Evolutionary conservation across 805 yeast genomes (phyloP).

Genomic region (Debaryomyces prosopidis): DNA sequence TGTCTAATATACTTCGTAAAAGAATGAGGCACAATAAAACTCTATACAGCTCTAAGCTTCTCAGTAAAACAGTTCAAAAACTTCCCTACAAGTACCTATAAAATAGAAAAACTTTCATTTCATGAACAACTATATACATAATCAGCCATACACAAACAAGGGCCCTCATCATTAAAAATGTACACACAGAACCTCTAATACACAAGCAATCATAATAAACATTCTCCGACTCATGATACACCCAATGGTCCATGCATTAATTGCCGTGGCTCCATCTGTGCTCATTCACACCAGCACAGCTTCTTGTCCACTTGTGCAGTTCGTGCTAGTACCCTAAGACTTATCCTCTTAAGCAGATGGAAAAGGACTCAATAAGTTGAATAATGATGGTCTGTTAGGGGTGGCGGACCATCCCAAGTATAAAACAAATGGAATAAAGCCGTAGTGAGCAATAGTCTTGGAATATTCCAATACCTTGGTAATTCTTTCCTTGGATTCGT

Average conservation of each 20-base stretch:
- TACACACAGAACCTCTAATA: too few relatives aligned
- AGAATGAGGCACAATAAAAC: too few relatives aligned
- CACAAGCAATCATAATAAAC: too few relatives aligned
- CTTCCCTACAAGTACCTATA: not conserved
- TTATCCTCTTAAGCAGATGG: slow-evolving; percentile 58
- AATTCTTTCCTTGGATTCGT: slow-evolving; percentile 76
- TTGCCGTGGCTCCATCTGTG: too few relatives aligned
- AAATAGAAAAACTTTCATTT: slow-evolving; percentile 1
- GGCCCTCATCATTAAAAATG: too few relatives aligned
- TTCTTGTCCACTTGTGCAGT: not conserved
- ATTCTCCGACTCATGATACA: too few relatives aligned
- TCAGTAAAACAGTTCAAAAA: too few relatives aligned
- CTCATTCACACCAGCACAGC: not conserved
- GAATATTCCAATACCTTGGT: slow-evolving; percentile 78
- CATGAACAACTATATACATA: slow-evolving; percentile 9
- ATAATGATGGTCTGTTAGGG: slow-evolving; percentile 78
- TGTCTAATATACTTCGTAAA: too few relatives aligned
- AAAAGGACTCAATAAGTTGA: slow-evolving; percentile 75
- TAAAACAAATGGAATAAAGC: slow-evolving; percentile 93
- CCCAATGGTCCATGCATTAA: too few relatives aligned
- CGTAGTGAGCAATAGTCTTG: slow-evolving; percentile 88
- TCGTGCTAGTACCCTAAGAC: slow-evolving; percentile 5
- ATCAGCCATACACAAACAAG: slow-evolving; percentile 1
- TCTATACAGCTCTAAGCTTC: too few relatives aligned
- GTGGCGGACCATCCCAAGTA: slow-evolving; percentile 77